A percentile compares a stretch with the other conserved stretches of the same genome.
Evolutionary conservation across 2,329 filamentous ascomycete species (phyloP).

Genomic region (Fusarium sacchari): DNA sequence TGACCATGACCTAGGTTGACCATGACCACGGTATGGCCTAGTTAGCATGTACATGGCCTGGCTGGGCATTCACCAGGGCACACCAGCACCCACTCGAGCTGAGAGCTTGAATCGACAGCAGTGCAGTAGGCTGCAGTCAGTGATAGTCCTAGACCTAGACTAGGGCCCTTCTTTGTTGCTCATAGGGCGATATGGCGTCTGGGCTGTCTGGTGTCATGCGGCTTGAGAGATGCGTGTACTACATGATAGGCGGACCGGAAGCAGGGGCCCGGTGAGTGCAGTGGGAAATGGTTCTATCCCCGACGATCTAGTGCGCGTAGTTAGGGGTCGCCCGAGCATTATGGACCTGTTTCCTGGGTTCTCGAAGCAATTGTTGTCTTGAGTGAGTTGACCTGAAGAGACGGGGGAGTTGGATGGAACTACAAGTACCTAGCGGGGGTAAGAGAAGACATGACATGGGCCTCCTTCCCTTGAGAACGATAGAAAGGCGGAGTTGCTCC

Average conservation of each 20-base stretch:
- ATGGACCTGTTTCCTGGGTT: background rate
- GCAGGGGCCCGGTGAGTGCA: conserved; percentile 9
- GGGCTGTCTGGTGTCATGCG: conserved; percentile 2
- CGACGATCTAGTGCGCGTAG: background rate
- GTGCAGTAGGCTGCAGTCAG: conserved; percentile 14
- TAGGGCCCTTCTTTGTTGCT: conserved; percentile 15
- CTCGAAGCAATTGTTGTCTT: conserved; percentile 8
- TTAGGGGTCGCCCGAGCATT: conserved; percentile 15
- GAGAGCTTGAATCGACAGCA: conserved; percentile 18
- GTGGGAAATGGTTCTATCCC: conserved; percentile 1
- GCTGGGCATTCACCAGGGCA: conserved; percentile 31
- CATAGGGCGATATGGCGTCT: background rate
- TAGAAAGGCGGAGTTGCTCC: conserved; percentile 24
- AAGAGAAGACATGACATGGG: background rate
- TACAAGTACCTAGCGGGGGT: conserved; percentile 23
- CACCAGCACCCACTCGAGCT: conserved; percentile 22
- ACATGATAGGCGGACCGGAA: conserved; percentile 23
- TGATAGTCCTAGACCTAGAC: background rate
- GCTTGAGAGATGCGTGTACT: conserved; percentile 27
- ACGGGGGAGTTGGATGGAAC: background rate
- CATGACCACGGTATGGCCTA: conserved; percentile 2
- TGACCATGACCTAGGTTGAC: background rate
- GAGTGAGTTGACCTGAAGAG: conserved; percentile 5
- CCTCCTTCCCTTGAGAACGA: background rate
- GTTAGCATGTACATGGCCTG: conserved; percentile 14